phyloP scores from a whole-genome alignment of 2,329 filamentous ascomycete genomes.

The Sporothrix schenckii region DNA sequence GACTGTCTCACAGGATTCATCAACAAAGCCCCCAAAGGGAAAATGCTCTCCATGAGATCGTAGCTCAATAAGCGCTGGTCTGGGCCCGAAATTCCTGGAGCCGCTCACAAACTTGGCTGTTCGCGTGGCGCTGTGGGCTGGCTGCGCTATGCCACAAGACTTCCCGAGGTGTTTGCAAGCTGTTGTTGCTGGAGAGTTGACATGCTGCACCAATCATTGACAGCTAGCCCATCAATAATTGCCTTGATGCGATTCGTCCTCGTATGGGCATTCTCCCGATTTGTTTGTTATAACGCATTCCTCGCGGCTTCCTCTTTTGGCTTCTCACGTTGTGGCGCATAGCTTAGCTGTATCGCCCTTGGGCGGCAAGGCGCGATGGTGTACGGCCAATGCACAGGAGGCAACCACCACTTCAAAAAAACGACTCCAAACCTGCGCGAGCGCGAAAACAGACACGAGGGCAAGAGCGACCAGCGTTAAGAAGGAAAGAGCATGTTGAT shows the following conservation, averaged over 20 bases:
- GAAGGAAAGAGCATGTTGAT: not conserved
- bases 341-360: not conserved
- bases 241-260: constrained; percentile 5
- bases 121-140: not conserved
- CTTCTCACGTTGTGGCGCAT: too few relatives aligned
- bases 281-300: not conserved
- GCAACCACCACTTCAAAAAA: not conserved
- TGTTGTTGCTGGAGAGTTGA: not conserved
- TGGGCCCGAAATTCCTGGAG: not conserved
- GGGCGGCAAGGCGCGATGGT: constrained; percentile 12
- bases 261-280: not conserved
- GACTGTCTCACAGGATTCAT: constrained; percentile 11
- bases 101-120: constrained; percentile 11
- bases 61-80: not conserved
- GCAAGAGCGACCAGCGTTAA: not conserved
- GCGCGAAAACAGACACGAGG: not conserved
- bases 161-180: constrained; percentile 7
- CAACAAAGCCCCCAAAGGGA: not conserved
- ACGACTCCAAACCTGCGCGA: constrained; percentile 6
- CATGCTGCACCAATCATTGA: not conserved
- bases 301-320: not conserved
- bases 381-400: not conserved
- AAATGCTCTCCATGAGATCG: not conserved
- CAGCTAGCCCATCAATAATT: not conserved
- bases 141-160: not conserved